These are phyloP conservation scores for Nannochloropsis salina DNA, from an alignment of 108 stramenopile genomes.

Conservation along the genomic window DNA sequence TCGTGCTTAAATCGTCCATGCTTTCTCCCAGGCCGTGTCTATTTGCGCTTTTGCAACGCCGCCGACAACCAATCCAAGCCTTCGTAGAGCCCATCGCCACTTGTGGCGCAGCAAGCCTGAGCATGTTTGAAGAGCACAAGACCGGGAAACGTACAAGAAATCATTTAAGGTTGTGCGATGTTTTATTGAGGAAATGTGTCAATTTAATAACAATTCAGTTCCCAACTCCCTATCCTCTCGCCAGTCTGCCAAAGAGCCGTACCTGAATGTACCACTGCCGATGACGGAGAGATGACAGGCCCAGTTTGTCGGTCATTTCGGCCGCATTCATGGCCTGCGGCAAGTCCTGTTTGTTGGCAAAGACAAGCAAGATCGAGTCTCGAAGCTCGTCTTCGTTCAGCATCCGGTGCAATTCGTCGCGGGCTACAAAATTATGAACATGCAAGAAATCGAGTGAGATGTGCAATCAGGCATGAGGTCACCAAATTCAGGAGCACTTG, in stretches of 20 bases:
- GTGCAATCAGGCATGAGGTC: background rate
- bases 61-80: constrained; percentile 94
- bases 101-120: constrained; percentile 82
- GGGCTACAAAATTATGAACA: constrained; percentile 50
- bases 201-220: background rate
- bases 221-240: background rate
- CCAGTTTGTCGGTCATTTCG: constrained; percentile 88
- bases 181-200: background rate
- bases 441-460: background rate
- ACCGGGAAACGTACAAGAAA: background rate
- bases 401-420: constrained; percentile 91
- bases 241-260: background rate
- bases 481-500: background rate
- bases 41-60: constrained; percentile 77
- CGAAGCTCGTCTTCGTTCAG: constrained; percentile 91
- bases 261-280: constrained; percentile 95
- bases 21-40: background rate
- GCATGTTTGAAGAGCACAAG: background rate
- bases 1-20: background rate
- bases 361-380: constrained; percentile 84
- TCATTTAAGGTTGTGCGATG: background rate
- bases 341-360: constrained; percentile 96
- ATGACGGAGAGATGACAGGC: constrained; percentile 80
- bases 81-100: constrained; percentile 94
- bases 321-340: constrained; percentile 90